A percentile compares a stretch with the other conserved stretches of the same genome.
phyloP scores from a whole-genome alignment of 768 basidiomycete species.

The Agaricus blazei region DNA sequence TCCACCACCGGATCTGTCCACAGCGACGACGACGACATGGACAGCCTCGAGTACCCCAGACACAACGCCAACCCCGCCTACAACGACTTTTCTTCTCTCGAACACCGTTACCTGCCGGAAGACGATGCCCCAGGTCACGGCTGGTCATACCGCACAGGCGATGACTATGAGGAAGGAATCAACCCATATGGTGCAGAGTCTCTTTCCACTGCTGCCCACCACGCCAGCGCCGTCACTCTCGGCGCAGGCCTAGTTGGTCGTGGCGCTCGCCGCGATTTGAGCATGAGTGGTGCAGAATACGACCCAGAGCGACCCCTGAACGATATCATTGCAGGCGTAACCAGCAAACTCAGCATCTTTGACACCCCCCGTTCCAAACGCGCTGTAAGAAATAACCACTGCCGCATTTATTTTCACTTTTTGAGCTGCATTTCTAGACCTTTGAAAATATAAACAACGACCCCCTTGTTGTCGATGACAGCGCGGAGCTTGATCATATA shows the following conservation, averaged over 20 bases:
- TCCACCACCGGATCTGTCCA: constrained; percentile 29
- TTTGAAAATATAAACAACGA: constrained; percentile 38
- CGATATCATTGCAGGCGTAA: constrained; percentile 62
- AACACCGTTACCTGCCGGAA: constrained; percentile 44
- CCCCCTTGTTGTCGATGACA: constrained; percentile 56
- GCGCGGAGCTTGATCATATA: constrained; percentile 56
- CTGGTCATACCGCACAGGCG: constrained; percentile 52
- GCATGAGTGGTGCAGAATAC: constrained; percentile 75
- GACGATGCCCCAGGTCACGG: constrained; percentile 47
- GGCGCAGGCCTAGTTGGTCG: constrained; percentile 72
- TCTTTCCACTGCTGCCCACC: constrained; percentile 82
- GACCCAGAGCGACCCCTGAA: constrained; percentile 80
- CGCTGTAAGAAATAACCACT: constrained; percentile 28
- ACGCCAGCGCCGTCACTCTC: constrained; percentile 84
- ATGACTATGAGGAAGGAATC: constrained; percentile 58
- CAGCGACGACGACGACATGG: constrained; percentile 33
- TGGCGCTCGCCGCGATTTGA: constrained; percentile 43
- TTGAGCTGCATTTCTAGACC: constrained; percentile 16
- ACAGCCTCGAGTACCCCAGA: constrained; percentile 66
- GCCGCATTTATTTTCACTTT: neutral
- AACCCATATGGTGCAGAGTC: constrained; percentile 66
- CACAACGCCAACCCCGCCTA: constrained; percentile 57
- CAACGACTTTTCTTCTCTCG: constrained; percentile 57
- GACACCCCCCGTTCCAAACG: constrained; percentile 45
- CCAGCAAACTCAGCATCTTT: constrained; percentile 51